phyloP scores from a whole-genome alignment of 805 yeast genomes.

The Zygoascus ofunaensis region DNA sequence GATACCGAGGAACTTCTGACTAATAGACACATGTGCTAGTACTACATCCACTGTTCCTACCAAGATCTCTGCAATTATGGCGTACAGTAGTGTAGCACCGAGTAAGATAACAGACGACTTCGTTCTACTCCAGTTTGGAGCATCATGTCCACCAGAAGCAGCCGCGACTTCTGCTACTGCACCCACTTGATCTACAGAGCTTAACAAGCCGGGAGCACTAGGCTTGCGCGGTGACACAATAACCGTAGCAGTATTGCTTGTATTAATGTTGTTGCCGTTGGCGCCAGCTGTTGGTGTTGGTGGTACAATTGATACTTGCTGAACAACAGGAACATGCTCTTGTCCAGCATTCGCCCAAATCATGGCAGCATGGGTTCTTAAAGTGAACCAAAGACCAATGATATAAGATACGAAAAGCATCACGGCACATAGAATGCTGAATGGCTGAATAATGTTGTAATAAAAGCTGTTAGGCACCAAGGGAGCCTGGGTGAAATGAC shows the following conservation, averaged over 20 bases:
- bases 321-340: slow-evolving; percentile 5
- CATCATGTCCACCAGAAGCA: slow-evolving; percentile 71
- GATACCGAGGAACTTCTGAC: slow-evolving; percentile 85
- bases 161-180: slow-evolving; percentile 3
- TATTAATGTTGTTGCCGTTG: background rate
- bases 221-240: background rate
- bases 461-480: slow-evolving; percentile 62
- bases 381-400: slow-evolving; percentile 85
- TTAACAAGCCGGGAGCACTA: background rate
- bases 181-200: background rate
- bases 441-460: slow-evolving; percentile 64
- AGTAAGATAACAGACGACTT: slow-evolving; percentile 77
- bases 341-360: slow-evolving; percentile 66
- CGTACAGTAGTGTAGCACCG: slow-evolving; percentile 79
- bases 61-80: slow-evolving; percentile 86
- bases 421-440: slow-evolving; percentile 69
- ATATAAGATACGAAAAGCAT: slow-evolving; percentile 75
- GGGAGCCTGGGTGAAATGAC: slow-evolving; percentile 72
- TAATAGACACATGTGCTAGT: slow-evolving; percentile 63
- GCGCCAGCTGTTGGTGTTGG: background rate
- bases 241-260: too few species aligned
- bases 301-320: background rate
- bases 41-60: slow-evolving; percentile 91
- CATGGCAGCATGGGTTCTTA: slow-evolving; percentile 91
- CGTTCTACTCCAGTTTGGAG: slow-evolving; percentile 90